phyloP scores from a whole-genome alignment of 2,329 filamentous ascomycete species.

The Colletotrichum godetiae region DNA sequence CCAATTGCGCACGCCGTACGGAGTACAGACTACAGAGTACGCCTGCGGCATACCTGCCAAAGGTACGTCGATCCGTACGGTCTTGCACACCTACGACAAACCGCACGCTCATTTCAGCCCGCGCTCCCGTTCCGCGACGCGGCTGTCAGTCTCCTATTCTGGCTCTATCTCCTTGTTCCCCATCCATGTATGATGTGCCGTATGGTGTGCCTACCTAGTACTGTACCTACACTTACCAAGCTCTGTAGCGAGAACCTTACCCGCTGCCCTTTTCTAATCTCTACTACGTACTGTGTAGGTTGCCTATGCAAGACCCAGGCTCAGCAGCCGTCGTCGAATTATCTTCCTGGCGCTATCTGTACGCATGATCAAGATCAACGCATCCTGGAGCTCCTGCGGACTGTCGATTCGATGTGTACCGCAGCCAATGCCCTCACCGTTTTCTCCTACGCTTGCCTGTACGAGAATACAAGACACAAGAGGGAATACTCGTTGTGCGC shows the following conservation, averaged over 20 bases:
- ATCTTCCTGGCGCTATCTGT: not conserved
- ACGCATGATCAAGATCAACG: constrained; percentile 18
- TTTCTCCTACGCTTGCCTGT: not conserved
- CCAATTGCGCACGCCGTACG: not conserved
- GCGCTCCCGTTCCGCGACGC: constrained; percentile 29
- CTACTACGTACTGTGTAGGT: no score
- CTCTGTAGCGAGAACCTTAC: constrained; percentile 11
- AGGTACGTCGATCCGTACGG: not conserved
- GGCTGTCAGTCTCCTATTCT: constrained; percentile 29
- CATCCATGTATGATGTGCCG: not conserved
- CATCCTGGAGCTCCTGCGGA: constrained; percentile 13
- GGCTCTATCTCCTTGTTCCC: constrained; percentile 27
- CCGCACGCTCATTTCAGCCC: constrained; percentile 7
- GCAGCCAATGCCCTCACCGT: no score
- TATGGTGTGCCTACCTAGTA: not conserved
- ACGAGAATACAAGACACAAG: not conserved
- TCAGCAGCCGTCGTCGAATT: constrained; percentile 14
- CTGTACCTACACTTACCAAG: constrained; percentile 1
- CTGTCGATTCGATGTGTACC: constrained; percentile 1
- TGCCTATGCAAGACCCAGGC: constrained; percentile 26
- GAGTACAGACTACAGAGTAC: no score
- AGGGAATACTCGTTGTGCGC: not conserved
- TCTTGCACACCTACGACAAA: not conserved
- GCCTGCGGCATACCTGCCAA: not conserved
- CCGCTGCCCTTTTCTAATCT: constrained; percentile 25